These are phyloP conservation scores for Phytopythium helicoides DNA, from an alignment of 352 stramenopile genomes.

Conservation along the genomic window DNA sequence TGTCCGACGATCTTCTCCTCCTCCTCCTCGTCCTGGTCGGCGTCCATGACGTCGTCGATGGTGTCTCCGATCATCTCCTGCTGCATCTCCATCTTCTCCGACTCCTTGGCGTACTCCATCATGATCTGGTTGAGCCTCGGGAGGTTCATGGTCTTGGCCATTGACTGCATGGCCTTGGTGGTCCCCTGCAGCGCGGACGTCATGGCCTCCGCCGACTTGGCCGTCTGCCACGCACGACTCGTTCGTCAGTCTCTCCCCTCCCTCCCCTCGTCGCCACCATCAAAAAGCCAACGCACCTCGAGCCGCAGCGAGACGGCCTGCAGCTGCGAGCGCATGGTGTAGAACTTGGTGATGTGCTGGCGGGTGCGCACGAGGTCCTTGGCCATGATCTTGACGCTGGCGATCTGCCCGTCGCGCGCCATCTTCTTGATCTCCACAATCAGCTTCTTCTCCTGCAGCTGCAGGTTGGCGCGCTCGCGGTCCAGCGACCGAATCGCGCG, in stretches of 20 bases:
- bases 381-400: conserved; percentile 96
- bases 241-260: too few species aligned
- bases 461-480: conserved; percentile 90
- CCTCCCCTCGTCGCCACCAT: too few species aligned
- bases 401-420: conserved; percentile 95
- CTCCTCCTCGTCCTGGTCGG: conserved; percentile 94
- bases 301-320: conserved; percentile 94
- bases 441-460: conserved; percentile 94
- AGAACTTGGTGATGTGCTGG: conserved; percentile 97
- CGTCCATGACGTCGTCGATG: conserved; percentile 96
- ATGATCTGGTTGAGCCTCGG: conserved; percentile 97
- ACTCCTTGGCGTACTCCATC: conserved; percentile 97
- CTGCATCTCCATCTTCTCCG: conserved; percentile 97
- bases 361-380: conserved; percentile 95
- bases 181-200: conserved; percentile 80
- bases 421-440: conserved; percentile 98
- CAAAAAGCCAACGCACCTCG: too few species aligned
- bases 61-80: conserved; percentile 98
- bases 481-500: conserved; percentile 95
- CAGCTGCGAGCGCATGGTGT: conserved; percentile 97
- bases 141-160: conserved; percentile 96
- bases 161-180: conserved; percentile 80
- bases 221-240: too few species aligned
- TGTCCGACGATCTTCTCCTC: conserved; percentile 96
- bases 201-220: conserved; percentile 97